Percentiles rank a stretch among this genome's conserved stretches.
Evolutionary conservation across 805 yeast genomes (phyloP).

Genomic region (Cyberlindnera euphorbiae): DNA sequence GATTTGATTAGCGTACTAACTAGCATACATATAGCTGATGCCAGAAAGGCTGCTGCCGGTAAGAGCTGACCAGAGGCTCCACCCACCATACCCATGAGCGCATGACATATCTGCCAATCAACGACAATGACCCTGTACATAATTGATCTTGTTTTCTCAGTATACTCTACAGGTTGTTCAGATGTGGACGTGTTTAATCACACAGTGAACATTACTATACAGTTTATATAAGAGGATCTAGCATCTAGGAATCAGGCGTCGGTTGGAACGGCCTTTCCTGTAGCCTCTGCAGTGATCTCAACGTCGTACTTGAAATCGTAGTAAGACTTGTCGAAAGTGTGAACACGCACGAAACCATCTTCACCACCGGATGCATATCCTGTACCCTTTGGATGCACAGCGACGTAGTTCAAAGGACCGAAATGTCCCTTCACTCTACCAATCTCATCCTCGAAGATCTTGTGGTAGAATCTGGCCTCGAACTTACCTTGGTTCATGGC

Average conservation of each 20-base stretch:
- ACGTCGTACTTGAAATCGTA: slow-evolving; percentile 91
- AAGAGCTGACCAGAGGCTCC: too few relatives aligned
- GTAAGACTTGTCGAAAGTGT: slow-evolving; percentile 87
- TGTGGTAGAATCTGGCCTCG: slow-evolving; percentile 94
- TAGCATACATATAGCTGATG: slow-evolving; percentile 50
- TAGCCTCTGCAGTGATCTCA: slow-evolving; percentile 67
- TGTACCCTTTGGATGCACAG: slow-evolving; percentile 90
- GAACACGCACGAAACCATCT: slow-evolving; percentile 95
- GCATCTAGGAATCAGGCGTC: too few relatives aligned
- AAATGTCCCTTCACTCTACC: slow-evolving; percentile 98
- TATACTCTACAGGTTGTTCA: too few relatives aligned
- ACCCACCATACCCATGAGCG: too few relatives aligned
- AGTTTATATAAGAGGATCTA: too few relatives aligned
- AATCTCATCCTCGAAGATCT: slow-evolving; percentile 90
- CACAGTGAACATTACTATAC: too few relatives aligned
- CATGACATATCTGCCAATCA: too few relatives aligned
- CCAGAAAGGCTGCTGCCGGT: slow-evolving; percentile 36
- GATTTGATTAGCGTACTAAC: too few relatives aligned
- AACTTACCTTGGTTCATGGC: slow-evolving; percentile 90
- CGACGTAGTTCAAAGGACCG: slow-evolving; percentile 94
- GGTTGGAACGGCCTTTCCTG: slow-evolving; percentile 12
- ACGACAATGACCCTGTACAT: too few relatives aligned
- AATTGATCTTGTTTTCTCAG: too few relatives aligned
- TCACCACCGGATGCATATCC: slow-evolving; percentile 97
- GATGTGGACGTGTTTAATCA: too few relatives aligned